Evolutionary conservation across 305 asterid species (phyloP).

Genomic region (Andrographis paniculata): DNA sequence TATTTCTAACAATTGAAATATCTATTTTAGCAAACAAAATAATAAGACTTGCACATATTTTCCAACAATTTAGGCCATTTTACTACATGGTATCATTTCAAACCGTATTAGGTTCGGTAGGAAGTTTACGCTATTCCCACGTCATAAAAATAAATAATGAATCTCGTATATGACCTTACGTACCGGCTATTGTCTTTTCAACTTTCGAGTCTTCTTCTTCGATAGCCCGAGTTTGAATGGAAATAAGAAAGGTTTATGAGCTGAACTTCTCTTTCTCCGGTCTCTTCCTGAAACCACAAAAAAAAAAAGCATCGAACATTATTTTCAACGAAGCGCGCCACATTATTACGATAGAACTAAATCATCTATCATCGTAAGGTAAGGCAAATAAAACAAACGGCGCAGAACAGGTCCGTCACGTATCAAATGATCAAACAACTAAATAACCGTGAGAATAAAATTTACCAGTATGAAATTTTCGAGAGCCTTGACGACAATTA

Average conservation of each 20-base stretch:
- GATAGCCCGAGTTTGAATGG: constrained; percentile 50
- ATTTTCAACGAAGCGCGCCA: neutral
- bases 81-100: too few species aligned
- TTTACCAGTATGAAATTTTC: constrained; percentile 39
- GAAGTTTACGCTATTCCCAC: constrained; percentile 25
- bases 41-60: too few species aligned
- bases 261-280: constrained; percentile 33
- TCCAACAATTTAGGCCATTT: too few species aligned
- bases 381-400: neutral
- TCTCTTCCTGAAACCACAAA: constrained; percentile 26
- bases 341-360: neutral
- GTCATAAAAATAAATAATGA: constrained; percentile 13
- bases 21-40: too few species aligned
- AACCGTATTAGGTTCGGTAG: too few species aligned
- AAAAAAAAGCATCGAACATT: neutral
- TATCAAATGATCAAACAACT: neutral
- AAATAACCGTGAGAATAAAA: constrained; percentile 12
- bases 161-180: constrained; percentile 22
- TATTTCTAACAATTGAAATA: too few species aligned
- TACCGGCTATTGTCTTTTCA: constrained; percentile 23
- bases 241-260: constrained; percentile 34
- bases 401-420: neutral
- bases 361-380: neutral
- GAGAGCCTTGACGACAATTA: constrained; percentile 18
- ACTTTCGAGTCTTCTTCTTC: constrained; percentile 49